Evolutionary conservation across 2,329 filamentous ascomycete species (phyloP), one percentile per base, ranked within the genome.

Genomic region (Gliomastix tumulicola): DNA sequence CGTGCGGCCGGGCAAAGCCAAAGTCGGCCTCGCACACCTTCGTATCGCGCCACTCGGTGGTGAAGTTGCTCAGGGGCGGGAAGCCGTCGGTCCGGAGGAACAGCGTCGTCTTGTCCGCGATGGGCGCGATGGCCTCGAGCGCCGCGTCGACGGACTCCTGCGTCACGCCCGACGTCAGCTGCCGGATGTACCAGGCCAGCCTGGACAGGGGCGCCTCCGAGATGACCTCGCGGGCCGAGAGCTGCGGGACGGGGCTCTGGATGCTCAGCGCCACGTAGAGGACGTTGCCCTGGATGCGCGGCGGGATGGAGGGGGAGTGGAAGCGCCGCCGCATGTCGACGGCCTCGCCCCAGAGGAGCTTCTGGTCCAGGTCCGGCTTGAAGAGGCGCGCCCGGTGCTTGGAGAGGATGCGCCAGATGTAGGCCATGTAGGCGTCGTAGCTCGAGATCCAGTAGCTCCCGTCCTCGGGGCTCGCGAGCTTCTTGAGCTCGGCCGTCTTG

Each of bases 381-480:
- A 58, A 65, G 2, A 61, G 19, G 0, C 49, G 48, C 0, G 54
- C 54, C 9, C 63, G 55, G 5, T 61, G 46, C 4, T 54, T 50
- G 3, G 60, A 53, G 1, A 66, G 38, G 4, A 48, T 48, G 3
- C 64, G 60, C 62, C 64, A 67, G 8, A 68, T 51, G 28, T 60
- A 59, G 9, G 65, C 63, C 2, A 54, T 51, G 38, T 61, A 56
- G n/a, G 63, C 63, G 34, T 69, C 66, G 41, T 67, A 68, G 3
- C 61, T 68, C 5, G 65, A 69, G 22, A 69, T 55, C 62, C 64
- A 66, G 2, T 37, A 34, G 12, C 47, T 48, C 6, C 53, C 56
- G 15, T 59, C 56, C 0, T 47, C 33, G 0, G 61, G 56, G 1
- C 31, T 48, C 0, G 62, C 62, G 3, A 59, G 49, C 10, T 41